These are phyloP conservation scores for Castanopsis chinensis DNA, from an alignment of 306 rosid genomes.

Conservation along the genomic window DNA sequence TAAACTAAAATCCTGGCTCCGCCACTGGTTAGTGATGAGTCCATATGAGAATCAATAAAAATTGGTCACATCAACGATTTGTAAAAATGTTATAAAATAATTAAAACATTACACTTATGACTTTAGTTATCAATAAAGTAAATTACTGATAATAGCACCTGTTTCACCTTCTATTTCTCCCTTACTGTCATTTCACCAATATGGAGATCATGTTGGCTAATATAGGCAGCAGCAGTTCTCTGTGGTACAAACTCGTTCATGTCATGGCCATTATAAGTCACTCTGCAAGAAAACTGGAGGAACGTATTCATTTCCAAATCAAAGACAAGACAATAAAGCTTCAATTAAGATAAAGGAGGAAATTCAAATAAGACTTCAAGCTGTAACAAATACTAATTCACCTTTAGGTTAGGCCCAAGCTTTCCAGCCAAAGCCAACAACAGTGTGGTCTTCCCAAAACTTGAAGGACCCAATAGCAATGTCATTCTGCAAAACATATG, in stretches of 20 bases:
- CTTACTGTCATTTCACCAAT: slow-evolving; percentile 72
- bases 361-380: background rate
- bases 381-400: slow-evolving; percentile 9
- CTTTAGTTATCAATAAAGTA: too few relatives aligned
- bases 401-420: slow-evolving; percentile 56
- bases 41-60: too few relatives aligned
- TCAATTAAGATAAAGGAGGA: background rate
- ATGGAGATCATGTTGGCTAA: slow-evolving; percentile 74
- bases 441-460: slow-evolving; percentile 78
- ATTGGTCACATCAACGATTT: too few relatives aligned
- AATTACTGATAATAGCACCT: too few relatives aligned
- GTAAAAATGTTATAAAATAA: too few relatives aligned
- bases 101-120: too few relatives aligned
- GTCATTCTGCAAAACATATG: slow-evolving; percentile 45
- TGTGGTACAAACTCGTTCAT: slow-evolving; percentile 76
- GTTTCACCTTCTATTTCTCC: slow-evolving; percentile 29
- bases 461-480: slow-evolving; percentile 81
- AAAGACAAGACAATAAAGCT: background rate
- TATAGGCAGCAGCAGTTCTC: slow-evolving; percentile 65
- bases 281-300: slow-evolving; percentile 37
- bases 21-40: too few relatives aligned
- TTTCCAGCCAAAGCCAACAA: slow-evolving; percentile 66
- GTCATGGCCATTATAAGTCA: slow-evolving; percentile 57
- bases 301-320: too few relatives aligned
- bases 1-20: too few relatives aligned